Conservation (phyloP, 257 asterid genomes). For the Solanum stenotomum region DNA sequence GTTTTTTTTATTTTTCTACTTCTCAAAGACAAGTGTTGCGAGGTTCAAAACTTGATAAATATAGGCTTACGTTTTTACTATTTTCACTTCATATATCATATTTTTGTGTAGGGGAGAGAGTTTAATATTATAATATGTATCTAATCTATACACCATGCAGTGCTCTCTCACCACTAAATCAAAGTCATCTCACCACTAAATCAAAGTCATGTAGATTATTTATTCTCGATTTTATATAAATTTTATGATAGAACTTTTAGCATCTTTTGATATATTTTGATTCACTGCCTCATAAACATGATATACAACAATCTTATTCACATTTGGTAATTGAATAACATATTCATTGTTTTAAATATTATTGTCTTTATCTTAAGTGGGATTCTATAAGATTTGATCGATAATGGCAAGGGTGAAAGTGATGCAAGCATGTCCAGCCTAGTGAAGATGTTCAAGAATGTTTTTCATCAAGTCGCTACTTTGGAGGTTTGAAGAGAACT, state of each 20-base stretch:
- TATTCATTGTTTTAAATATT: not conserved
- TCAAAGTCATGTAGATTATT: not conserved
- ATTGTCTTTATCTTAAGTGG: not conserved
- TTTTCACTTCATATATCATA: not conserved
- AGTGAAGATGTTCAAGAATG: not conserved
- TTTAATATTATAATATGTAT: accelerated
- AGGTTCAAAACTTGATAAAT: not conserved
- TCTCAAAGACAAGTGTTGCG: not conserved
- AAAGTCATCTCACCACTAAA: not conserved
- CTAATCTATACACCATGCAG: accelerated
- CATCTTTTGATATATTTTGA: not conserved
- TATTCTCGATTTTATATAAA: no score
- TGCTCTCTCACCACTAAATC: not conserved
- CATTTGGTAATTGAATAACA: not conserved
- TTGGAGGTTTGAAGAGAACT: not conserved
- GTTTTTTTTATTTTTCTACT: not conserved
- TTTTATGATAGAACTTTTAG: not conserved
- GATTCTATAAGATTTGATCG: not conserved
- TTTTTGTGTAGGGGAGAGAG: not conserved
- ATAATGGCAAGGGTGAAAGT: not conserved
- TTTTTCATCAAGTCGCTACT: not conserved
- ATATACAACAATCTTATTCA: not conserved
- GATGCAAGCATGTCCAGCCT: not conserved
- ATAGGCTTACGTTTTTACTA: not conserved
- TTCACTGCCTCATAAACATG: not conserved